Conservation (phyloP, 2,329 filamentous ascomycete species). For the Pleomassaria siparia region DNA sequence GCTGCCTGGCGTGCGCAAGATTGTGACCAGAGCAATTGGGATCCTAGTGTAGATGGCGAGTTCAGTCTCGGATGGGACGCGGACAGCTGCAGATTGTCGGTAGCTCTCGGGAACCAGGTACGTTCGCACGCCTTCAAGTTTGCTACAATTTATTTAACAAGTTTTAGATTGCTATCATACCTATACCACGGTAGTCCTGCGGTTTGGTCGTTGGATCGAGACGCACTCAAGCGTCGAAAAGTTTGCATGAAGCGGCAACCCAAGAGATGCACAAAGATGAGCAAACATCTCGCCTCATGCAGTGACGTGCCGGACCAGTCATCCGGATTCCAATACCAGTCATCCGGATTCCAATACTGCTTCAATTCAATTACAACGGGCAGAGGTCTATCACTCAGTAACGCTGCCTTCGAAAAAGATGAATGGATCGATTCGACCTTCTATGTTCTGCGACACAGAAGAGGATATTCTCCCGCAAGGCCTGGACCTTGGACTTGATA, state of each 20-base stretch:
- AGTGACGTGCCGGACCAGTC: not conserved
- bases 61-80: conserved; percentile 44
- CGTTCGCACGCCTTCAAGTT: conserved; percentile 6
- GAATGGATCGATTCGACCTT: too few relatives aligned
- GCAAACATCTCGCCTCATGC: not conserved
- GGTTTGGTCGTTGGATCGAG: not conserved
- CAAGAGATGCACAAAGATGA: not conserved
- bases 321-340: not conserved
- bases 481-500: not conserved
- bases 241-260: not conserved
- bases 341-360: too few relatives aligned
- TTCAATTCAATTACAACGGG: not conserved
- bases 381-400: not conserved
- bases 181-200: conserved; percentile 27
- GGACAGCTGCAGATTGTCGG: conserved; percentile 40
- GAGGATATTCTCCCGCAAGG: not conserved
- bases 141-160: not conserved
- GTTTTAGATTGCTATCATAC: conserved; percentile 37
- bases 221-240: not conserved
- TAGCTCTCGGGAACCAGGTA: conserved; percentile 43
- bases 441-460: too few relatives aligned
- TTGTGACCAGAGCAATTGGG: conserved; percentile 29
- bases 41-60: conserved; percentile 35
- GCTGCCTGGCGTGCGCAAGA: conserved; percentile 39
- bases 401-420: too few relatives aligned